A percentile compares a stretch with the other conserved stretches of the same genome.
Evolutionary conservation across 441 rosid species (phyloP).

Genomic region (Arabidopsis lyrata): DNA sequence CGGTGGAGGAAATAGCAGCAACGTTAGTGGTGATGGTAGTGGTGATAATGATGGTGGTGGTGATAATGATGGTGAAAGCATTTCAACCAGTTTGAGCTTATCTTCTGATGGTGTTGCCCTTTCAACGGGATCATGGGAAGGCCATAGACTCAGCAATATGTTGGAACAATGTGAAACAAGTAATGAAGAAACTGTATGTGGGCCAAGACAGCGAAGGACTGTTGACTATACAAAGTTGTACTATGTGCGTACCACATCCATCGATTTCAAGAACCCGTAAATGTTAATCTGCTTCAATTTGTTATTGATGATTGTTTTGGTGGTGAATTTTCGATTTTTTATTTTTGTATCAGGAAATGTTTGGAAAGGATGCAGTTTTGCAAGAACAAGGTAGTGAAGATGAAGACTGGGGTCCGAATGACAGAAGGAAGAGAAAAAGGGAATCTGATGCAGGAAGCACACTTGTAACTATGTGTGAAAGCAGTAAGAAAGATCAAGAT

Average conservation of each 20-base stretch:
- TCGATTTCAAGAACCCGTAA: background rate
- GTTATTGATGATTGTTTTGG: conserved; percentile 26
- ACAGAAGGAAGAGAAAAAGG: conserved; percentile 75
- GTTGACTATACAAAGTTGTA: conserved; percentile 90
- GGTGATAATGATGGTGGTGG: conserved; percentile 60
- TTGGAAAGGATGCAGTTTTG: conserved; percentile 85
- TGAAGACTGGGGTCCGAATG: conserved; percentile 99
- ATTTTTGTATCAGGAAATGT: conserved; percentile 73
- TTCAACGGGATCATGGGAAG: conserved; percentile 60
- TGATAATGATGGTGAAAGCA: conserved; percentile 57
- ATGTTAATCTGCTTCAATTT: background rate
- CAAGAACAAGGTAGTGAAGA: conserved; percentile 90
- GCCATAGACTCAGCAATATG: conserved; percentile 51
- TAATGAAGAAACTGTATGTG: conserved; percentile 68
- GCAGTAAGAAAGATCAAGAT: conserved; percentile 52
- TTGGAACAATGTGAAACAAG: conserved; percentile 64
- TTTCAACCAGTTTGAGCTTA: conserved; percentile 82
- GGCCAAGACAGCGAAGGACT: conserved; percentile 80
- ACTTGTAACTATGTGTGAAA: conserved; percentile 70
- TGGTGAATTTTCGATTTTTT: background rate
- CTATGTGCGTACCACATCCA: conserved; percentile 63
- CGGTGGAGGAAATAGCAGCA: conserved; percentile 37
- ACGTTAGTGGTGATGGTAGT: conserved; percentile 57
- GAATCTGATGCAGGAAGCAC: conserved; percentile 84
- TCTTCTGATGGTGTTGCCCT: conserved; percentile 70